phyloP scores from a whole-genome alignment of 1,139 yeast species.

The Protomyces inundatus region DNA sequence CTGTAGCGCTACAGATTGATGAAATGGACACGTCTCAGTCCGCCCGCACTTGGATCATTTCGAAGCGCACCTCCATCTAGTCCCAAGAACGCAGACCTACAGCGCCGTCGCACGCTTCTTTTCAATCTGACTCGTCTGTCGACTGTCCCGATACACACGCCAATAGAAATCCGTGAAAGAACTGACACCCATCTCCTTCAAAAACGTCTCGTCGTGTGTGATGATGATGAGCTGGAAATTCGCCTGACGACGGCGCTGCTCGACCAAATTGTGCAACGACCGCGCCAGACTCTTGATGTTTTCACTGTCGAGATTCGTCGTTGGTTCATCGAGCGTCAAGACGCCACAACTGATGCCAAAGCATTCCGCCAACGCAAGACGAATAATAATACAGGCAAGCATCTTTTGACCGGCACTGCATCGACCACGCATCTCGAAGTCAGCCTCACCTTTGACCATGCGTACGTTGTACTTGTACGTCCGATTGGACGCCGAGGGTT shows the following conservation, averaged over 20 bases:
- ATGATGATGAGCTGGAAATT: slow-evolving; percentile 92
- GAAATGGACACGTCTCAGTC: too few relatives aligned
- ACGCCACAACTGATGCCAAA: slow-evolving; percentile 94
- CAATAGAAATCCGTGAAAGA: slow-evolving; percentile 86
- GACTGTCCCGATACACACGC: slow-evolving; percentile 70
- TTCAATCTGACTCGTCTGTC: slow-evolving; percentile 24
- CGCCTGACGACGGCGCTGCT: slow-evolving; percentile 65
- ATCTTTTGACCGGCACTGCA: slow-evolving; percentile 99
- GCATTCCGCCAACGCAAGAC: slow-evolving; percentile 91
- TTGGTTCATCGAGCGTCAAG: slow-evolving; percentile 95
- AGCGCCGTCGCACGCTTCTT: slow-evolving; percentile 8
- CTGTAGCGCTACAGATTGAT: too few relatives aligned
- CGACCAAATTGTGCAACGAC: slow-evolving; percentile 70
- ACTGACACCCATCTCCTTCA: slow-evolving; percentile 77
- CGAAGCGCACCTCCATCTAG: too few relatives aligned
- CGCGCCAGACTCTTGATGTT: slow-evolving; percentile 83
- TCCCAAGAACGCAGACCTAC: neutral
- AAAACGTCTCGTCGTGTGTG: slow-evolving; percentile 84
- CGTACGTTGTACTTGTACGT: slow-evolving; percentile 91
- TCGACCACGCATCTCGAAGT: slow-evolving; percentile 94
- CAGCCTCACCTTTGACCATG: slow-evolving; percentile 87
- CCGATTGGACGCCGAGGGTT: slow-evolving; percentile 56
- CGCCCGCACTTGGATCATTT: too few relatives aligned
- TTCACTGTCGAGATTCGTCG: slow-evolving; percentile 87
- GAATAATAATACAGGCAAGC: slow-evolving; percentile 80